These are phyloP conservation scores for Lentinula aciculospora DNA, from an alignment of 768 basidiomycete species.

Conservation along the genomic window DNA sequence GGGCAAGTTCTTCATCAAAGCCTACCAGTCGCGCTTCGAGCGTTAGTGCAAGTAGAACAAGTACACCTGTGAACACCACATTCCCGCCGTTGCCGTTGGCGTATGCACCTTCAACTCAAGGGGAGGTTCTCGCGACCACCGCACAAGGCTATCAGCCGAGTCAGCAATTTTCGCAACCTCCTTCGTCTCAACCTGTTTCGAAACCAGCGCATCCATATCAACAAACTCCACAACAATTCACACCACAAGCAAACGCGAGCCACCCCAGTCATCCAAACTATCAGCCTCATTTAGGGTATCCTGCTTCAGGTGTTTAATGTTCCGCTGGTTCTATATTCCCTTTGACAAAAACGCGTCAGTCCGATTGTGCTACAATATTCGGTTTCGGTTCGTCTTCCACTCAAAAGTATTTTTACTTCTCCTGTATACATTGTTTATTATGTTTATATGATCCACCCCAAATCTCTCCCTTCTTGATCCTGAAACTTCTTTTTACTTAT, in stretches of 20 bases:
- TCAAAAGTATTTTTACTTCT: not conserved
- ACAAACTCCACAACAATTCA: not conserved
- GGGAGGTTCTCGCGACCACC: not conserved
- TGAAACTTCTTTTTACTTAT: not conserved
- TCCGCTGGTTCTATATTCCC: not conserved
- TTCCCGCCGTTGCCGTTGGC: not conserved
- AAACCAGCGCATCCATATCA: not conserved
- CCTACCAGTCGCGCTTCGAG: conserved; percentile 3
- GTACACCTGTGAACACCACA: not conserved
- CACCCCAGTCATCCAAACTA: not conserved
- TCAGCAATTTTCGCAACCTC: not conserved
- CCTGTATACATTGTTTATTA: not conserved
- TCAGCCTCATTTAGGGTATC: not conserved
- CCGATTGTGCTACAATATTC: too few relatives aligned
- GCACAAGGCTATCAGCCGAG: not conserved
- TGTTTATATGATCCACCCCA: not conserved
- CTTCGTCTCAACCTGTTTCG: not conserved
- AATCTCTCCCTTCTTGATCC: not conserved
- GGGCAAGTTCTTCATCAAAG: not conserved
- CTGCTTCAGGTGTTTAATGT: not conserved
- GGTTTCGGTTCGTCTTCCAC: not conserved
- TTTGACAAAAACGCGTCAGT: not conserved
- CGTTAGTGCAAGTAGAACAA: conserved; percentile 1
- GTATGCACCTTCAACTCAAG: not conserved
- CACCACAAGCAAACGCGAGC: not conserved